phyloP scores from a whole-genome alignment of 1,139 yeast genomes.

The Debaryomyces singareniensis region DNA sequence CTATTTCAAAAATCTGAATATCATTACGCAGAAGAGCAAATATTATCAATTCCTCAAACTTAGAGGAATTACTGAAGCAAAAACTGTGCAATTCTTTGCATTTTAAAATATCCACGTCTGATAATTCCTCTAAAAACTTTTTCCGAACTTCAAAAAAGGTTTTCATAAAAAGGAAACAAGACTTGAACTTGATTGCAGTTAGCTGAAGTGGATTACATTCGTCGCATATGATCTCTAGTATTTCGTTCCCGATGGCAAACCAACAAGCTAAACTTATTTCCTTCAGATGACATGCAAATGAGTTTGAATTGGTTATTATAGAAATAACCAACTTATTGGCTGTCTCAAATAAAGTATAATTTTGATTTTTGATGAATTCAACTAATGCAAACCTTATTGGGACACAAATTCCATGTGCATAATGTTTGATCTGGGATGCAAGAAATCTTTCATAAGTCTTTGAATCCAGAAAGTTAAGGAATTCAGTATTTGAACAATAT shows the following conservation, averaged over 20 bases:
- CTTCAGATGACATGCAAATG: conserved; percentile 15
- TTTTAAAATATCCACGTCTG: conserved; percentile 15
- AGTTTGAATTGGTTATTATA: conserved; percentile 17
- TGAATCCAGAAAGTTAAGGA: conserved; percentile 15
- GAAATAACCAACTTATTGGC: conserved; percentile 30
- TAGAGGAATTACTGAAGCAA: conserved; percentile 17
- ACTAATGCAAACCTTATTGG: conserved; percentile 32
- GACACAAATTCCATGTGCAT: conserved; percentile 20
- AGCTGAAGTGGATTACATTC: conserved; percentile 29
- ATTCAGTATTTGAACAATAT: conserved; percentile 25
- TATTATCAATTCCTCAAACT: conserved; percentile 41
- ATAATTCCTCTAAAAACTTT: conserved; percentile 13
- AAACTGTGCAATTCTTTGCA: conserved; percentile 8
- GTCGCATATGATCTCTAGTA: conserved; percentile 32
- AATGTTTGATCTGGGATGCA: conserved; percentile 12
- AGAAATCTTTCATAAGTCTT: no score
- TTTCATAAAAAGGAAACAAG: conserved; percentile 32
- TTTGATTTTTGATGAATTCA: conserved; percentile 14
- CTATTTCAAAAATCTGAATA: conserved; percentile 47
- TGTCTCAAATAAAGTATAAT: conserved; percentile 24
- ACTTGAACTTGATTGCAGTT: conserved; percentile 32
- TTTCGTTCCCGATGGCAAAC: conserved; percentile 24
- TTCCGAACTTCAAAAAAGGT: conserved; percentile 20
- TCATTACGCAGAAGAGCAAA: conserved; percentile 53
- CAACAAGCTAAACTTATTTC: conserved; percentile 21